Evolutionary conservation across 768 basidiomycete genomes (phyloP).

Genomic region (Erythrobasidium yunnanense): DNA sequence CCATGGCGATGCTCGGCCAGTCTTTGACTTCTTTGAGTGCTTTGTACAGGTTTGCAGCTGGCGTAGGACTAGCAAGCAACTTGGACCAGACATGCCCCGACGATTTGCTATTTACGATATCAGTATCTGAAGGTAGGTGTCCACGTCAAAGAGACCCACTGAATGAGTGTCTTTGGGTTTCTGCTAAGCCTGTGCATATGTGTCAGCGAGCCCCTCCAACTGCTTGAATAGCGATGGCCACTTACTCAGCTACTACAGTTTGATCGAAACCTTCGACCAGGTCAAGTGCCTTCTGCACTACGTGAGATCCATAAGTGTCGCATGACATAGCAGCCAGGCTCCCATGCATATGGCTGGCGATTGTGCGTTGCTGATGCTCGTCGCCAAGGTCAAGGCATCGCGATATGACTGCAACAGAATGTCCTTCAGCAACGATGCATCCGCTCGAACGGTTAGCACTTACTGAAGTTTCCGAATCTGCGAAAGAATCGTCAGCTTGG

Average conservation of each 20-base stretch:
- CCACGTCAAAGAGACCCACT: neutral
- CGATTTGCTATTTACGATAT: constrained; percentile 2
- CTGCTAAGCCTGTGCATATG: constrained; percentile 1
- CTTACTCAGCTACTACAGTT: constrained; percentile 12
- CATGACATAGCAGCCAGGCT: constrained; percentile 4
- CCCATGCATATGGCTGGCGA: neutral
- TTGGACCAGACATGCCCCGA: constrained; percentile 26
- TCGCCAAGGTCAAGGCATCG: constrained; percentile 21
- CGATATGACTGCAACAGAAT: constrained; percentile 3
- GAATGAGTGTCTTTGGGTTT: neutral
- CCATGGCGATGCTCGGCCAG: constrained; percentile 23
- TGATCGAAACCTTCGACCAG: neutral
- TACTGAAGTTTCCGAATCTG: constrained; percentile 25
- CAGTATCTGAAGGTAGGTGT: neutral
- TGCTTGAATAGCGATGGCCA: neutral
- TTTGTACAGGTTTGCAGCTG: constrained; percentile 11
- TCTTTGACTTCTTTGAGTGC: constrained; percentile 11
- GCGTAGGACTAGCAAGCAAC: neutral
- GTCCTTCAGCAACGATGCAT: neutral
- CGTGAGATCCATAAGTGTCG: constrained; percentile 25
- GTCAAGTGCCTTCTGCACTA: constrained; percentile 22
- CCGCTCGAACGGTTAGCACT: neutral
- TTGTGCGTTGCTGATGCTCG: neutral
- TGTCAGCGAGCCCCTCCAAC: neutral
- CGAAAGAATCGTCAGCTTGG: neutral